These are phyloP conservation scores for Omphalea diandra DNA, from an alignment of 441 rosid species.

Conservation along the genomic window DNA sequence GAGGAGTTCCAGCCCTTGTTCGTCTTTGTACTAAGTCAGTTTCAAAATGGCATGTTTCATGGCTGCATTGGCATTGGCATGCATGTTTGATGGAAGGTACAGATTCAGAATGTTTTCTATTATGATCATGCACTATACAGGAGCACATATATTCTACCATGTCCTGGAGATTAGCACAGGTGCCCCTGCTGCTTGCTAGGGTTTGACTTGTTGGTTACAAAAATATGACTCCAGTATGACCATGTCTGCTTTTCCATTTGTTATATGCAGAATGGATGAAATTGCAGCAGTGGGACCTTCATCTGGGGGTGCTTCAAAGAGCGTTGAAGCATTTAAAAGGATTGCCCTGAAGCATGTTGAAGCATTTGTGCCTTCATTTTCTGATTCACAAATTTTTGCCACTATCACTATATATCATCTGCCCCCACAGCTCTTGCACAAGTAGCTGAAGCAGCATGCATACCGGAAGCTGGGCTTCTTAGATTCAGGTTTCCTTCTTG, in stretches of 20 bases:
- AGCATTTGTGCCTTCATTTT: constrained; percentile 39
- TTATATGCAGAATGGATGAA: constrained; percentile 45
- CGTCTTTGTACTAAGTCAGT: constrained; percentile 46
- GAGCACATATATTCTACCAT: background rate
- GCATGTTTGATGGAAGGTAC: constrained; percentile 56
- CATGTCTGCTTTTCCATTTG: background rate
- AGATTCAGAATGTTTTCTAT: background rate
- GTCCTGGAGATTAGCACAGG: background rate
- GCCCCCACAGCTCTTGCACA: constrained; percentile 40
- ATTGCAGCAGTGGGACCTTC: constrained; percentile 30
- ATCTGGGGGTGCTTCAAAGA: constrained; percentile 33
- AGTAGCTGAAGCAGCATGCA: constrained; percentile 41
- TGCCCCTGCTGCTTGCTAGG: background rate
- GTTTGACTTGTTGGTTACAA: constrained; percentile 1
- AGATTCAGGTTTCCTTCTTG: constrained; percentile 45
- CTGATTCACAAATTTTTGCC: constrained; percentile 36
- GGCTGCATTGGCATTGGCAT: constrained; percentile 57
- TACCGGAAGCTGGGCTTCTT: constrained; percentile 53
- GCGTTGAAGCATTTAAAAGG: constrained; percentile 32
- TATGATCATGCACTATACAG: background rate
- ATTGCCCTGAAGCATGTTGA: constrained; percentile 41
- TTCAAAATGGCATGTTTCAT: constrained; percentile 59
- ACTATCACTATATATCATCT: constrained; percentile 31
- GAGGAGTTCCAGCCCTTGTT: constrained; percentile 51
- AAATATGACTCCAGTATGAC: background rate